Percentiles rank a stretch among this genome's conserved stretches.
These are phyloP conservation scores for Trypanosomatidae sp. DNA, from an alignment of 208 protist species.

Conservation along the genomic window DNA sequence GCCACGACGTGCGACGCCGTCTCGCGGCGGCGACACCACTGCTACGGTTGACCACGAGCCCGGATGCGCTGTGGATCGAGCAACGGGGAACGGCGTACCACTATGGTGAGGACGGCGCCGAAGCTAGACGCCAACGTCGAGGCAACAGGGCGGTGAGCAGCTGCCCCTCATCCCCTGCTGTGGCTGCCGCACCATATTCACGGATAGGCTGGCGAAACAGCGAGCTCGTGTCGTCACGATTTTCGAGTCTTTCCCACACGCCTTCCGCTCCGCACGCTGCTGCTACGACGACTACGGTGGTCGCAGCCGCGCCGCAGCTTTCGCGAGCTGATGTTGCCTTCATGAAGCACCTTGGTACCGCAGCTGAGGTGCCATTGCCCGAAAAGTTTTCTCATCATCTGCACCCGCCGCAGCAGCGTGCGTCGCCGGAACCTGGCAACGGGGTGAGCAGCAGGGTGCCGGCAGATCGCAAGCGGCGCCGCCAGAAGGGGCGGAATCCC, in stretches of 20 bases:
- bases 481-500: constrained; percentile 56
- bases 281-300: constrained; percentile 11
- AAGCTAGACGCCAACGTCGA: neutral
- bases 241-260: neutral
- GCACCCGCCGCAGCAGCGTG: neutral
- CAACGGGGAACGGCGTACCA: constrained; percentile 48
- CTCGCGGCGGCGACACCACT: constrained; percentile 48
- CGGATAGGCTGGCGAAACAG: neutral
- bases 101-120: constrained; percentile 22
- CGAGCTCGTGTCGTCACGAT: neutral
- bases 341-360: constrained; percentile 43
- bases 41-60: constrained; percentile 60
- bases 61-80: constrained; percentile 73
- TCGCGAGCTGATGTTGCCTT: constrained; percentile 59
- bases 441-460: neutral
- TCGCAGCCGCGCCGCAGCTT: constrained; percentile 27
- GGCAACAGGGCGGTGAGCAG: neutral
- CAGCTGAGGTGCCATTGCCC: constrained; percentile 12
- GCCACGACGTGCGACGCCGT: constrained; percentile 65
- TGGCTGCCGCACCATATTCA: neutral
- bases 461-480: constrained; percentile 19
- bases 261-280: neutral
- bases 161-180: neutral
- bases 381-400: neutral
- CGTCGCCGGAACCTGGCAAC: neutral